Conservation (phyloP, 306 rosid species). For the Quercus aquifolioides region DNA sequence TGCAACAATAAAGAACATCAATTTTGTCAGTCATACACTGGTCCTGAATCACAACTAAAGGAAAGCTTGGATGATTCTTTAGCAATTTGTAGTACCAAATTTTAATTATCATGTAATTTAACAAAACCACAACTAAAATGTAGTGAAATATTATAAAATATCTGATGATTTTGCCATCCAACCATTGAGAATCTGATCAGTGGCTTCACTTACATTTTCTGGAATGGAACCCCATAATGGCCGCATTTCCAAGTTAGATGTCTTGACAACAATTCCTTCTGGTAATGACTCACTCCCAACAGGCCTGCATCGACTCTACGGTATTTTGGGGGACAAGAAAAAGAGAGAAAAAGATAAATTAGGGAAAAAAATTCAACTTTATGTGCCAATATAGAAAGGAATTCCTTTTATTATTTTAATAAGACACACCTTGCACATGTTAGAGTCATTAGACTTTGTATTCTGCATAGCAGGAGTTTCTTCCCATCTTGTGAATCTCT, state of each 20-base stretch:
- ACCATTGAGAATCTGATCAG: background rate
- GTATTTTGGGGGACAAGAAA: background rate
- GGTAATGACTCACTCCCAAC: conserved; percentile 39
- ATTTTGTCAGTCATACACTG: too few species aligned
- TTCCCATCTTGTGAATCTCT: conserved; percentile 79
- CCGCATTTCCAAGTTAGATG: conserved; percentile 39
- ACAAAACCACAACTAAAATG: background rate
- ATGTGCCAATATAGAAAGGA: background rate
- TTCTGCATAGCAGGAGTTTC: conserved; percentile 25
- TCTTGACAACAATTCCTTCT: conserved; percentile 34
- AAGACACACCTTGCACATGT: conserved; percentile 61
- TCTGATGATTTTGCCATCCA: background rate
- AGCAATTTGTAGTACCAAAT: background rate
- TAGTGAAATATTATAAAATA: background rate
- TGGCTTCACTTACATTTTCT: conserved; percentile 22
- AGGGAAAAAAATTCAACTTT: background rate
- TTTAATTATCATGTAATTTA: background rate
- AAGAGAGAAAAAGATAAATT: background rate
- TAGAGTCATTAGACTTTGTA: conserved; percentile 25
- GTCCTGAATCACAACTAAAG: too few species aligned
- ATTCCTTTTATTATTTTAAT: background rate
- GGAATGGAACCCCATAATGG: conserved; percentile 46
- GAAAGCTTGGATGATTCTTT: too few species aligned
- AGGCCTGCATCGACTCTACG: conserved; percentile 39
- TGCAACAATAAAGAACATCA: too few species aligned